Evolutionary conservation across 768 basidiomycete species (phyloP), one percentile per base, ranked within the genome.

Genomic region (Naganishia randhawae): DNA sequence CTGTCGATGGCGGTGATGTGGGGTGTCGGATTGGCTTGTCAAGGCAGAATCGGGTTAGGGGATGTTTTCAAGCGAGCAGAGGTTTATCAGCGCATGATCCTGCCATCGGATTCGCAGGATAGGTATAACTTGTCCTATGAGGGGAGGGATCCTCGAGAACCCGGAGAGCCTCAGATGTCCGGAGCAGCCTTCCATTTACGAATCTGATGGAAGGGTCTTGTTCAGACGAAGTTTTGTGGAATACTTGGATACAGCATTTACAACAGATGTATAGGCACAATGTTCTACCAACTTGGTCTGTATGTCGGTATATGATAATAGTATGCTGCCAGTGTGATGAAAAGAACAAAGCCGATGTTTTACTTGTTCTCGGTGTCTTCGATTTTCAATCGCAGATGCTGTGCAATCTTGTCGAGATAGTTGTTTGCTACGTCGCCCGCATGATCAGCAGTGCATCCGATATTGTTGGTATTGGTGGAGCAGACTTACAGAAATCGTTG

Each of bases 121-220:
- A 4, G 37, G 57, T 6, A 41, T 19, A 39, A 41, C 25, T 14
- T 13, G 57, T 61, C 35, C n/a, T 13, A 6, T 29, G 27, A 61
- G 57, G 57, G 57, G 57, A 61, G 57, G 57, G 57, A 37, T 61
- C 57, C 33, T 61, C 25, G 57, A 6, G 57, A 61, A 37, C 57
- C 57, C 57, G 25, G 57, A 61, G 57, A 61, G 57, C 57, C 57
- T 61, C 39, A 29, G 27, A 22, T 35, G 29, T 33, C 54, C 54
- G 10, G 31, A n/a, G 33, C 19, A 55, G n/a, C 2, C 22, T 7
- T 11, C 2, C 2, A 27, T 29, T 14, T 32, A 55, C 51, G 51
- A 52, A 37, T 32, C 22, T 22, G 54, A 17, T 9, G n/a, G 33
- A 33, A 55, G n/a, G 9, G 54, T 35, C 57, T 27, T 55, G 35